A percentile compares a stretch with the other conserved stretches of the same genome.
These are phyloP conservation scores for Arthrobotrys pseudoclavata DNA, from an alignment of 2,329 filamentous ascomycete genomes.

Conservation along the genomic window DNA sequence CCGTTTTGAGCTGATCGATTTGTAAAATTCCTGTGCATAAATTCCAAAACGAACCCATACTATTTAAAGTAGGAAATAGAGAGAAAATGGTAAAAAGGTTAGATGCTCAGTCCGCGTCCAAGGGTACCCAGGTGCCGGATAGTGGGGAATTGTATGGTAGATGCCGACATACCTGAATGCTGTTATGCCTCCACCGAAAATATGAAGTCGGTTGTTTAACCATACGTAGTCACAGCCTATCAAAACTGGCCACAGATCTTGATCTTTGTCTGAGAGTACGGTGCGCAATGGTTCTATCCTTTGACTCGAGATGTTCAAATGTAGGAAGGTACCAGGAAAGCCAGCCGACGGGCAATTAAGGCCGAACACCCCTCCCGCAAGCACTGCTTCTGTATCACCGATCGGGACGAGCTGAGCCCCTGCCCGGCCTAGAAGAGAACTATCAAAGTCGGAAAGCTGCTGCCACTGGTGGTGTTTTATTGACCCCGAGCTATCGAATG, in stretches of 20 bases:
- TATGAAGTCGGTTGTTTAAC: conserved; percentile 37
- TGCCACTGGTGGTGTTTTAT: conserved; percentile 20
- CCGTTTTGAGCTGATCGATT: background rate
- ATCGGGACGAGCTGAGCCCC: conserved; percentile 70
- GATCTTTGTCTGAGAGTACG: background rate
- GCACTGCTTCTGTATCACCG: conserved; percentile 54
- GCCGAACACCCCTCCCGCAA: conserved; percentile 62
- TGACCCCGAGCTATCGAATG: conserved; percentile 18
- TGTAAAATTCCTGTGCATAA: conserved; percentile 67
- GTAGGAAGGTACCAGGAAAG: conserved; percentile 30
- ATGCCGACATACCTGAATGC: conserved; percentile 37
- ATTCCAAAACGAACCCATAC: conserved; percentile 90
- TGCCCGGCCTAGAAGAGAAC: conserved; percentile 25
- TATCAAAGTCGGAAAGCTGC: background rate
- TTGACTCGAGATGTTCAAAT: conserved; percentile 8
- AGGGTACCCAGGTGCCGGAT: background rate
- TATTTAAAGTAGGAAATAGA: conserved; percentile 82
- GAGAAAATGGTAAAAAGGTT: background rate
- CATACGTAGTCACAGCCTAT: conserved; percentile 38
- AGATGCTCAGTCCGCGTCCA: background rate
- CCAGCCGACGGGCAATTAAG: conserved; percentile 36
- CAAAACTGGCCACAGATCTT: conserved; percentile 17
- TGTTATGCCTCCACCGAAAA: conserved; percentile 49
- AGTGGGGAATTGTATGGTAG: background rate
- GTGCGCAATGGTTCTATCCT: background rate